Evolutionary conservation across 2,329 filamentous ascomycete species (phyloP), one percentile per base, ranked within the genome.

Genomic region (Sclerotinia trifoliorum): DNA sequence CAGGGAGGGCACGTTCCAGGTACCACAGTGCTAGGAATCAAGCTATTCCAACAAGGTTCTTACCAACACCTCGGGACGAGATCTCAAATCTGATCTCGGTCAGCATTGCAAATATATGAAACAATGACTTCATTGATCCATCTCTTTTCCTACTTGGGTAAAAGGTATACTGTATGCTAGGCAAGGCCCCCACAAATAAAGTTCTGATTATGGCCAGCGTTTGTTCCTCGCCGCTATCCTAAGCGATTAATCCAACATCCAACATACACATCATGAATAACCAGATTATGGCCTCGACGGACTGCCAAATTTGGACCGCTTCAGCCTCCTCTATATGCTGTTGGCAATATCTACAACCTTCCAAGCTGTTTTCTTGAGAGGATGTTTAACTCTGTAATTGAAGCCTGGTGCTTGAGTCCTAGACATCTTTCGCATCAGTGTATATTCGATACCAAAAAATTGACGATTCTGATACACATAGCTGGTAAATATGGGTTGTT

Each of bases 241-340:
- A 35, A 29, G 17, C 26, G 15, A 61, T n/a, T 44, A 24, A 42
- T 19, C 26, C 48, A 52, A 64, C 58, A 64, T 58, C 52, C 54
- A 49, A 61, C 58, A 64, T 58, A 29, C 54, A 61, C 65, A 54
- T 54, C 17, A 62, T 62, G 56, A 46, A 29, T 11, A 42, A 10
- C 11, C 2, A 24, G 21, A 19, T 35, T 19, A 29, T 39, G 48
- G n/a, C 24, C 56, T 58, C 24, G 56, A 54, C 35, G 35, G 26
- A 26, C 24, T 35, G 35, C 56, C 56, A 29, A 17, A 19, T 26
- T 29, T 32, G 44, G 24, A 42, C 17, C 55, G 3, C 55, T 44
- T 62, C 46, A 54, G 65, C 46, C 56, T 61, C 24, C 19, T 60
- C 26, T 19, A 5, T n/a, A 24, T 57, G 21, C 6, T 60, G 46